Evolutionary conservation across 2,329 filamentous ascomycete genomes (phyloP), one percentile per base, ranked within the genome.

Genomic region (Trichoderma oligosporum): DNA sequence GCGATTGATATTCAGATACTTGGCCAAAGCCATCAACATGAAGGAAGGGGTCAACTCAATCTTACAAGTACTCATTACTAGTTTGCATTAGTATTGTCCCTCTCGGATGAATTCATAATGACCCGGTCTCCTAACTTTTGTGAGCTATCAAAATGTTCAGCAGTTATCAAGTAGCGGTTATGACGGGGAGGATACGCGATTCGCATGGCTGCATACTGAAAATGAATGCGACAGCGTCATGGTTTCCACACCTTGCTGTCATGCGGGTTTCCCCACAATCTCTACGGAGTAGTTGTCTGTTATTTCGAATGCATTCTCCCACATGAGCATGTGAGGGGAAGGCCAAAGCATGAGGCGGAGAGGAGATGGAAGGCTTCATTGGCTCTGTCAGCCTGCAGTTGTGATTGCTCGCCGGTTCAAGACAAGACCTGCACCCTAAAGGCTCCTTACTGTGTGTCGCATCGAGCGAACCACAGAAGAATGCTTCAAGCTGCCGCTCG

Each of bases 181-280:
- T 38, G 16, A 55, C 52, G 41, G 39, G 46, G 46, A 45, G 46
- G 52, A 41, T 55, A 56, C 45, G 53, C 35, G 42, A 44, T 35
- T 41, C 38, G 44, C 42, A 48, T 56, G 53, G 33, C 31, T 38
- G 46, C 46, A 49, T 36, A 18, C 25, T 8, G 18, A 25, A 38
- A 11, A 33, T 25, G 35, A 24, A 48, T 9, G 20, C 31, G 35
- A 16, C 33, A 35, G 44, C 44, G 36, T 48, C 53, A 48, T 56
- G 20, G 41, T 42, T 38, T 27, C 33, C 53, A 48, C 35, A 14
- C 12, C 35, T 42, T 22, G 31, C 53, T 39, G 42, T 31, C 44
- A 24, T 56, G 53, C 53, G 53, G 42, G 44, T 56, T 44, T 56
- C 53, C 44, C 53, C 53, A 56, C 53, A 56, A 35, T 47, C 25